Evolutionary conservation across 108 stramenopile species (phyloP).

Genomic region (Thalassiosira profunda): DNA sequence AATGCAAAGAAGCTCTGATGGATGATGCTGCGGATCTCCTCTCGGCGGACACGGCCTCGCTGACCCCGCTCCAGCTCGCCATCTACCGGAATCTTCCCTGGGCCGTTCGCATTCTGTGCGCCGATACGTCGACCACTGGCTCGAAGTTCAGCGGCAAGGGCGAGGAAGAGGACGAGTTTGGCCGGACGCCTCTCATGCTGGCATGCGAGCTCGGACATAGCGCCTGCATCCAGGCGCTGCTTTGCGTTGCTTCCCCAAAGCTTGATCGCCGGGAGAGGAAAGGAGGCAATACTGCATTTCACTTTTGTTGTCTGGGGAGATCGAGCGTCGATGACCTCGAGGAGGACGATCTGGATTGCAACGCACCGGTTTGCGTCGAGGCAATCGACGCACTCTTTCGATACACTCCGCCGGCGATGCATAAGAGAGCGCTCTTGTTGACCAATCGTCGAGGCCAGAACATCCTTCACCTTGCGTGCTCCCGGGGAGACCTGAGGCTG

Average conservation of each 20-base stretch:
- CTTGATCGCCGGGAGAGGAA: conserved; percentile 30
- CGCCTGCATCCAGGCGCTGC: conserved; percentile 56
- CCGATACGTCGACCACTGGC: not conserved
- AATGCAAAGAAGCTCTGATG: too few species aligned
- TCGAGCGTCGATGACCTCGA: not conserved
- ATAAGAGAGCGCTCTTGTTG: conserved; percentile 43
- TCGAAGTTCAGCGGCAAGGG: not conserved
- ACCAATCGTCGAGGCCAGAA: conserved; percentile 57
- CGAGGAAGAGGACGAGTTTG: conserved; percentile 22
- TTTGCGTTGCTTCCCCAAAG: conserved; percentile 21
- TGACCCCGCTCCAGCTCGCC: conserved; percentile 38
- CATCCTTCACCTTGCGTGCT: conserved; percentile 68
- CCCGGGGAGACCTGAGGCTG: conserved; percentile 44
- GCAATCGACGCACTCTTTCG: conserved; percentile 19
- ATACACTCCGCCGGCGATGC: conserved; percentile 22
- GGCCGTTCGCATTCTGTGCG: conserved; percentile 6
- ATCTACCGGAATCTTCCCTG: conserved; percentile 20
- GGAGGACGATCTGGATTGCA: not conserved
- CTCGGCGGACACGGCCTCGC: conserved; percentile 17
- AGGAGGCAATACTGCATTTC: conserved; percentile 41
- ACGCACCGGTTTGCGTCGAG: too few species aligned
- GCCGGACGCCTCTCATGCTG: conserved; percentile 54
- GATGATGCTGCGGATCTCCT: not conserved
- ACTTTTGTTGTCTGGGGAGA: conserved; percentile 34
- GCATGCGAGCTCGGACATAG: conserved; percentile 59